Evolutionary conservation across 345 rosid genomes (phyloP), one percentile per base, ranked within the genome.

Genomic region (Viola odorata): DNA sequence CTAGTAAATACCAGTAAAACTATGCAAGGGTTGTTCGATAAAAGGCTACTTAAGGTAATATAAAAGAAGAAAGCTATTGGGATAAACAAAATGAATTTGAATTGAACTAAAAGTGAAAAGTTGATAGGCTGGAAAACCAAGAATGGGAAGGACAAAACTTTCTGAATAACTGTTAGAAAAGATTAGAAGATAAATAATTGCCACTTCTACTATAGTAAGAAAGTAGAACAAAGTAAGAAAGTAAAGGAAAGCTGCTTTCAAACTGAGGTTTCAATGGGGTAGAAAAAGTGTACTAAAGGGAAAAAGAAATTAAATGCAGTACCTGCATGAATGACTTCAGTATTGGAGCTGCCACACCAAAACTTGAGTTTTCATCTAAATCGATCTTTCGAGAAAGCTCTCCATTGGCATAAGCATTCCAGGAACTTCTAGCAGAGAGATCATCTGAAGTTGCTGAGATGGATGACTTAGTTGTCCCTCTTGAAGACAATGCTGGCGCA

Each of bases 271-370:
- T 23, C 55, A 23, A 11, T 6, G 52, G 8, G n/a, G 4, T 13
- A 32, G 15, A 0, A 2, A n/a, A 0, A 10, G 38, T 0, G 36
- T 23, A 38, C 55, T 13, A 36, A 38, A 50, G 51, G 42, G 23
- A 14, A 44, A 10, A 11, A 64, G 16, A 17, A 45, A 58, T 64
- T 57, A 15, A 32, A 54, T 68, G 32, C 37, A 15, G 38, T 66
- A 84, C 98, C 92, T 90, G 96, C 95, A 94, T 88, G 75, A 94
- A 87, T 55, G 98, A 85, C 78, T 87, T 89, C 39, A 89, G 78
- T 69, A 91, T 80, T 41, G 96, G 96, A n/a, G 94, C 69, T 69
- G 97, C 91, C 51, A 86, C 96, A 17, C 95, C 82, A 55, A 84
- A 85, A 78, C 86, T 80, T 8, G 86, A 75, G 73, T 65, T 77